Percentiles rank a stretch among this genome's conserved stretches.
Evolutionary conservation across 495 filamentous ascomycete species (phyloP).

Genomic region (Durotheca rogersii): DNA sequence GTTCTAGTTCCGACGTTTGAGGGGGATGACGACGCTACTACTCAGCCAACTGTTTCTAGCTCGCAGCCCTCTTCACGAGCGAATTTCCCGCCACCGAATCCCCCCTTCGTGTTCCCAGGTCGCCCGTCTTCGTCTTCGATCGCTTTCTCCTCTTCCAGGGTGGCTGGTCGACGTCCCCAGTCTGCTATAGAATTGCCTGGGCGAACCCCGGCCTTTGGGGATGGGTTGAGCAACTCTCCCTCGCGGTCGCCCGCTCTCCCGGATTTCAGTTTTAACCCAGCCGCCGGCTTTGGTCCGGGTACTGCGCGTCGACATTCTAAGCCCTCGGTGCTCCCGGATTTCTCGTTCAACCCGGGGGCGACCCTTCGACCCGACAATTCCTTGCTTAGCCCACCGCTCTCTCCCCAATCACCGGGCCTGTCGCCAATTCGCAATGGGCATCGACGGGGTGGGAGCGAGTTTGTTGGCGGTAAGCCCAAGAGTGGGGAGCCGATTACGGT

Average conservation of each 20-base stretch:
- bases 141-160: slow-evolving; percentile 48
- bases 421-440: slow-evolving; percentile 57
- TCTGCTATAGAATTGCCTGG: slow-evolving; percentile 46
- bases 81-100: slow-evolving; percentile 61
- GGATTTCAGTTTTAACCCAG: slow-evolving; percentile 67
- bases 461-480: slow-evolving; percentile 71
- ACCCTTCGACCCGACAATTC: slow-evolving; percentile 30
- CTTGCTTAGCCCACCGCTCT: slow-evolving; percentile 45
- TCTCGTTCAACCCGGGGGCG: slow-evolving; percentile 39
- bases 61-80: slow-evolving; percentile 40
- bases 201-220: slow-evolving; percentile 15
- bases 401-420: slow-evolving; percentile 47
- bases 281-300: slow-evolving; percentile 34
- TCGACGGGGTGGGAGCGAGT: slow-evolving; percentile 73
- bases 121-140: slow-evolving; percentile 48
- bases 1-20: slow-evolving; percentile 17
- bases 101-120: slow-evolving; percentile 69
- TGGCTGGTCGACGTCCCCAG: slow-evolving; percentile 47
- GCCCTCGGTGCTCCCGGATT: slow-evolving; percentile 40
- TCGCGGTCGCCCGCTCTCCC: slow-evolving; percentile 54
- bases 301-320: slow-evolving; percentile 17
- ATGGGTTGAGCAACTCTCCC: slow-evolving; percentile 22
- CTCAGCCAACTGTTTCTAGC: slow-evolving; percentile 22
- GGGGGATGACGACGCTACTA: slow-evolving; percentile 21
- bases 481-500: slow-evolving; percentile 55